Evolutionary conservation across 2,329 filamentous ascomycete species (phyloP).

Genomic region (Aspergillus fumigatiaffinis): DNA sequence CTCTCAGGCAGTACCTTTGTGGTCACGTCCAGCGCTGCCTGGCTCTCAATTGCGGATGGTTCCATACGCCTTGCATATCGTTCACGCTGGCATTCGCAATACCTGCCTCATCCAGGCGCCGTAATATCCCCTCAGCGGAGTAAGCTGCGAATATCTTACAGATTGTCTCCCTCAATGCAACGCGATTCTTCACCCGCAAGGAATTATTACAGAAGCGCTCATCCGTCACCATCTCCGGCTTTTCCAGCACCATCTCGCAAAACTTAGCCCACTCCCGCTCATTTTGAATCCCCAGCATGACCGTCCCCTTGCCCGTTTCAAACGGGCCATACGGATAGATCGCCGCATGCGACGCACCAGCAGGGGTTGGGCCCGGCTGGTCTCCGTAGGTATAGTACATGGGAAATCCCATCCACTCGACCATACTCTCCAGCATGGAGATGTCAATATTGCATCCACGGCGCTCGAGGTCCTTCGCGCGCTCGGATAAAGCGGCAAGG

Average conservation of each 20-base stretch:
- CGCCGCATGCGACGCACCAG: constrained; percentile 51
- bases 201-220: constrained; percentile 48
- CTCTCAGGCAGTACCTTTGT: too few species aligned
- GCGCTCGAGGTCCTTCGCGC: constrained; percentile 42
- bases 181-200: constrained; percentile 45
- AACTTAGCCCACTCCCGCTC: constrained; percentile 54
- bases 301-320: constrained; percentile 45
- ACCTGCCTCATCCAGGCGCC: constrained; percentile 44
- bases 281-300: constrained; percentile 58
- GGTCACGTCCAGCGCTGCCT: constrained; percentile 46
- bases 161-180: constrained; percentile 46
- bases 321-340: constrained; percentile 59
- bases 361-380: constrained; percentile 41
- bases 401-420: constrained; percentile 58
- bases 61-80: constrained; percentile 53
- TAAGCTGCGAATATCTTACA: constrained; percentile 38
- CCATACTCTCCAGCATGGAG: constrained; percentile 57
- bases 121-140: constrained; percentile 40
- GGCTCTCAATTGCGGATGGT: constrained; percentile 51
- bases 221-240: constrained; percentile 43
- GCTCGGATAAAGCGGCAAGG: constrained; percentile 48
- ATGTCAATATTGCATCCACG: constrained; percentile 51
- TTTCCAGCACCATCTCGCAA: constrained; percentile 45
- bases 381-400: constrained; percentile 52
- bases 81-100: constrained; percentile 57